These are phyloP conservation scores for Penicillium waksmanii DNA, from an alignment of 495 filamentous ascomycete genomes.

Conservation along the genomic window DNA sequence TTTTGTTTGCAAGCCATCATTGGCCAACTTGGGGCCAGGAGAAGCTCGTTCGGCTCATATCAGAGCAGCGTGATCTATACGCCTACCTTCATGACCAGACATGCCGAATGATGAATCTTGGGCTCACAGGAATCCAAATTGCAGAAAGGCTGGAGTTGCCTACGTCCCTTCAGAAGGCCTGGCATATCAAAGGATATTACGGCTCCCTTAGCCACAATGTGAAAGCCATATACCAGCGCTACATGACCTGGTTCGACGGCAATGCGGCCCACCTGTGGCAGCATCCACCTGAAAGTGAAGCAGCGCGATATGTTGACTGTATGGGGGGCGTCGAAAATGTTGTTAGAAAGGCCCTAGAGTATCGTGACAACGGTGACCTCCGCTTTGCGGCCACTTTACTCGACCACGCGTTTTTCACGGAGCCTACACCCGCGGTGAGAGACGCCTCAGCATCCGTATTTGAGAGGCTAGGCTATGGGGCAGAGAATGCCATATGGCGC, in stretches of 20 bases:
- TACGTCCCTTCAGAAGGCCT: conserved; percentile 22
- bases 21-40: conserved; percentile 37
- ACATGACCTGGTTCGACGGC: conserved; percentile 44
- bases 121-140: conserved; percentile 32
- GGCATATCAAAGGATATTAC: conserved; percentile 38
- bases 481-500: conserved; percentile 26
- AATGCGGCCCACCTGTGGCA: conserved; percentile 42
- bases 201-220: conserved; percentile 43
- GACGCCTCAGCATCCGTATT: conserved; percentile 18
- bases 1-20: conserved; percentile 28
- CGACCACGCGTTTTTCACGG: conserved; percentile 23
- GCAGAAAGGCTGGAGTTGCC: conserved; percentile 35
- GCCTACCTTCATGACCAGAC: conserved; percentile 42
- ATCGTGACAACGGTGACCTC: conserved; percentile 16
- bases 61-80: conserved; percentile 39
- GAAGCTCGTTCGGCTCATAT: conserved; percentile 19
- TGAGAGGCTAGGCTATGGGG: conserved; percentile 29
- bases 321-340: conserved; percentile 26
- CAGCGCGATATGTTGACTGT: conserved; percentile 29
- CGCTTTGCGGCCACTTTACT: conserved; percentile 29
- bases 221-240: conserved; percentile 43
- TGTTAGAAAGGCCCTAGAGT: conserved; percentile 14
- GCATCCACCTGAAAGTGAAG: conserved; percentile 29
- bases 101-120: conserved; percentile 32
- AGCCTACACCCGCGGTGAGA: conserved; percentile 7